Evolutionary conservation across 768 basidiomycete species (phyloP), one percentile per base, ranked within the genome.

Genomic region (Gloeophyllum trabeum): DNA sequence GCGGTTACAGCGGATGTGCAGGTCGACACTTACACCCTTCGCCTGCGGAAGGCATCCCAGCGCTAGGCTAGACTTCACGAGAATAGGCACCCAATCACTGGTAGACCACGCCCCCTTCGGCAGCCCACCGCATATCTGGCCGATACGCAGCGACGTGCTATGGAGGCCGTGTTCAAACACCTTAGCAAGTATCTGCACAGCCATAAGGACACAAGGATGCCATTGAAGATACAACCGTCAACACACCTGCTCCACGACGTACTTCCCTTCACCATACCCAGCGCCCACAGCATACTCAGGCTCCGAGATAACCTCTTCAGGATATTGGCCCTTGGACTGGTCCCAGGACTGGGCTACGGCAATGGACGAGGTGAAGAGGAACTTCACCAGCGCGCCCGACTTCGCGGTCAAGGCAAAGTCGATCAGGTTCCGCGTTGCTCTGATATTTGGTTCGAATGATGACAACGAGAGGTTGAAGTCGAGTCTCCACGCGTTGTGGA

Each of bases 321-420:
- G 24, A 56, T 65, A n/a, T n/a, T 1, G 52, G 52, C 6, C n/a
- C n/a, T n/a, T n/a, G 67, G 49, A 14, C 65, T 50, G 56, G 61
- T 52, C 40, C 51, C 51, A 53, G 1, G 40, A 46, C 21, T 54
- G 50, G 0, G 55, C 56, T 12, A 55, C 60, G 12, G 57, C 45
- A n/a, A n/a, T n/a, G n/a, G n/a, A n/a, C n/a, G n/a, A n/a, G n/a
- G n/a, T n/a, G n/a, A n/a, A n/a, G n/a, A n/a, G n/a, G n/a, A n/a
- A n/a, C n/a, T n/a, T n/a, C n/a, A n/a, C n/a, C n/a, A n/a, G n/a
- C n/a, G n/a, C n/a, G n/a, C n/a, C n/a, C n/a, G n/a, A n/a, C n/a
- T n/a, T n/a, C n/a, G n/a, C n/a, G n/a, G n/a, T n/a, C n/a, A n/a
- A n/a, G n/a, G n/a, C n/a, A n/a, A n/a, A n/a, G n/a, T n/a, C n/a